Conservation (phyloP, 257 asterid species). For the Gardenia jasminoides region DNA sequence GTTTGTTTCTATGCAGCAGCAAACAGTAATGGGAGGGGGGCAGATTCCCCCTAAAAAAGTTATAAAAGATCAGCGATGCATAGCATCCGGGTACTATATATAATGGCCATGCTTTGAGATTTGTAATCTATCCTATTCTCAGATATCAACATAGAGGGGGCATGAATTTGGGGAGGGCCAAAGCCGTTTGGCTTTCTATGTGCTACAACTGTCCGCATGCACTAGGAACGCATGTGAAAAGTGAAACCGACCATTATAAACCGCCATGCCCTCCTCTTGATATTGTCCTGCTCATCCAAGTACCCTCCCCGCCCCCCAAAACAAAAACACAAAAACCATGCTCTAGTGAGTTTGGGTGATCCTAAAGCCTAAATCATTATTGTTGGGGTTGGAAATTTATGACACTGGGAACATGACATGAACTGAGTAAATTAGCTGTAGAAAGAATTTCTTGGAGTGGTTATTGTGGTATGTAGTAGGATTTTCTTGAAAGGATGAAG, state of each 20-base stretch:
- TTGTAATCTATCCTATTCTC: conserved; percentile 9
- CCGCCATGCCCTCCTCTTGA: background rate
- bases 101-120: conserved; percentile 27
- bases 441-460: background rate
- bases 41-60: conserved; percentile 31
- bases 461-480: background rate
- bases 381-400: background rate
- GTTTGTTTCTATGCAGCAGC: conserved; percentile 25
- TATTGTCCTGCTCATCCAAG: background rate
- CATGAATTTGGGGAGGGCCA: conserved; percentile 18
- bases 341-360: background rate
- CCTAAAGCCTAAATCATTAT: background rate
- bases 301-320: background rate
- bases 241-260: background rate
- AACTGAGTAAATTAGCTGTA: background rate
- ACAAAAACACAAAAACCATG: background rate
- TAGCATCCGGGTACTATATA: conserved; percentile 35
- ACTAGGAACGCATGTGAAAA: conserved; percentile 22
- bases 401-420: background rate
- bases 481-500: background rate
- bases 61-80: conserved; percentile 31
- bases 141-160: conserved; percentile 19
- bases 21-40: conserved; percentile 14
- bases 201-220: conserved; percentile 29
- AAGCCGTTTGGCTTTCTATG: conserved; percentile 27